Conservation (phyloP, 2,329 filamentous ascomycete genomes). For the Thermothelomyces thermophilus region DNA sequence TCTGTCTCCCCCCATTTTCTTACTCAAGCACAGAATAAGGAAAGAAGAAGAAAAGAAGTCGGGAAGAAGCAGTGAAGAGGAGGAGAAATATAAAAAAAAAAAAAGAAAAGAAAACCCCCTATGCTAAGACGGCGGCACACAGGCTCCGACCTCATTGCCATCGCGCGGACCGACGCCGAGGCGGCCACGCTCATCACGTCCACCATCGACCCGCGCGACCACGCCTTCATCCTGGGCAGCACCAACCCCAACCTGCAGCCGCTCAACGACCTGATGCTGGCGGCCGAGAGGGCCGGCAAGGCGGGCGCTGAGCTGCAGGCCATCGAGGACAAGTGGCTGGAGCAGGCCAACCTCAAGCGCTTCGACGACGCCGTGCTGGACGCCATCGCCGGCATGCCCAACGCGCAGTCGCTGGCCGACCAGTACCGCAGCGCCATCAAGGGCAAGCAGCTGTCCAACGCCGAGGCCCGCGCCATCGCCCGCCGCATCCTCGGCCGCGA, state of each 20-base stretch:
- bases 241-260: slow-evolving; percentile 82
- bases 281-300: slow-evolving; percentile 78
- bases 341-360: slow-evolving; percentile 72
- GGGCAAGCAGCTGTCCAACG: slow-evolving; percentile 68
- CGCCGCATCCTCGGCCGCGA: slow-evolving; percentile 70
- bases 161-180: slow-evolving; percentile 95
- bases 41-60: no score
- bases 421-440: slow-evolving; percentile 62
- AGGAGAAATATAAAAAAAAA: neutral
- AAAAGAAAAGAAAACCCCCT: neutral
- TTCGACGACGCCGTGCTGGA: slow-evolving; percentile 87
- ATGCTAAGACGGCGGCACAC: neutral
- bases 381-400: slow-evolving; percentile 63
- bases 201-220: slow-evolving; percentile 92
- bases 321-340: slow-evolving; percentile 84
- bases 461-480: slow-evolving; percentile 74
- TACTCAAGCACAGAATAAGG: no score
- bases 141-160: slow-evolving; percentile 78
- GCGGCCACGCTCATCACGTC: slow-evolving; percentile 95
- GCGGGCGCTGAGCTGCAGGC: slow-evolving; percentile 72
- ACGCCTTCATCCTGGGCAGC: slow-evolving; percentile 82
- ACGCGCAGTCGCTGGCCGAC: slow-evolving; percentile 62
- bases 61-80: no score
- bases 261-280: slow-evolving; percentile 84
- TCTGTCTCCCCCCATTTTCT: neutral